Evolutionary conservation across 768 basidiomycete species (phyloP), one percentile per base, ranked within the genome.

Genomic region (Phlegmacium glaucopus): DNA sequence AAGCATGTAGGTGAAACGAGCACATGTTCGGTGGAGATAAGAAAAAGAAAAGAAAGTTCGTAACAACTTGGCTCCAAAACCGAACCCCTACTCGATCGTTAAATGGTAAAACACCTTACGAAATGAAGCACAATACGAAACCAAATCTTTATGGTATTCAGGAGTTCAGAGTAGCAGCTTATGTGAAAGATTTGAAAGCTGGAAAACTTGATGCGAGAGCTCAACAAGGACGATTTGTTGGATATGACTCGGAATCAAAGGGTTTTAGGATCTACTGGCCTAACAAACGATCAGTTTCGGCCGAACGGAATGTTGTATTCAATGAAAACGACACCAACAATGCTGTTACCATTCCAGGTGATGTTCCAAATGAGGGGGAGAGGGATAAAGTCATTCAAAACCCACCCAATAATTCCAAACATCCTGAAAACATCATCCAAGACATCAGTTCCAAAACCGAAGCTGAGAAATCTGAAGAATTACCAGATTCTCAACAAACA

Each of bases 21-120:
- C n/a, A n/a, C n/a, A n/a, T n/a, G n/a, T n/a, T n/a, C n/a, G n/a
- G n/a, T n/a, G n/a, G n/a, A n/a, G n/a, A n/a, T n/a, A n/a, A n/a
- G n/a, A n/a, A n/a, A n/a, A n/a, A n/a, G n/a, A n/a, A n/a, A n/a
- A n/a, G n/a, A n/a, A n/a, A n/a, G n/a, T n/a, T n/a, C n/a, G n/a
- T n/a, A n/a, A n/a, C n/a, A 1, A 50, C 39, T n/a, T 68, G 68
- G 34, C 12, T 69, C 0, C 41, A 50, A 1, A 71, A 70, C 35
- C 51, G 51, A 39, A 22, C 61, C 52, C 17, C 61, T 60, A 65
- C 53, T 6, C 29, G 45, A 26, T 38, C 55, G 10, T 40, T 63
- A 10, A 17, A 53, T 8, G 56, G 50, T 7, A 55, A 45, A 39
- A 67, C 61, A 17, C 61, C 62, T 2, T 58, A 51, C 39, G 60